Conservation (phyloP, 176 grass and related monocot species). For the Alloteropsis semialata region DNA sequence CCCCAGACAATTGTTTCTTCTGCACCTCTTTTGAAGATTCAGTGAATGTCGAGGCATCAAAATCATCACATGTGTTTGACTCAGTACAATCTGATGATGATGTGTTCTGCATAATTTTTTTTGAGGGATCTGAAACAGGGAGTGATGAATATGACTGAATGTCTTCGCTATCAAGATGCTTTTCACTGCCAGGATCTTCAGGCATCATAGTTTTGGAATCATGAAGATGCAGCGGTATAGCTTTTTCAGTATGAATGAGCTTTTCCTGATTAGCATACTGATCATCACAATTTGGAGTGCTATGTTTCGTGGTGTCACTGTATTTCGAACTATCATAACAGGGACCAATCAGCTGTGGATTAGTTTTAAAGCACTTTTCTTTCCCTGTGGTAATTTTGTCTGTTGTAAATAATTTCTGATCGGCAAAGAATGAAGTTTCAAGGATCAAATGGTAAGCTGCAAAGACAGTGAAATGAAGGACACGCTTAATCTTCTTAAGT, state of each 20-base stretch:
- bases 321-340: conserved; percentile 32
- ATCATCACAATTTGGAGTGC: conserved; percentile 25
- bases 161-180: neutral
- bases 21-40: conserved; percentile 7
- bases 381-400: conserved; percentile 47
- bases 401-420: conserved; percentile 70
- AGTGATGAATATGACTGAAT: conserved; percentile 9
- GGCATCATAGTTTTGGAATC: conserved; percentile 25
- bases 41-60: conserved; percentile 15
- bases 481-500: conserved; percentile 87
- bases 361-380: conserved; percentile 32
- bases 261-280: conserved; percentile 40
- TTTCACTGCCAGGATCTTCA: conserved; percentile 16
- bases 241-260: conserved; percentile 9
- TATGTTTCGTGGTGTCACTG: conserved; percentile 13
- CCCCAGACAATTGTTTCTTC: conserved; percentile 8
- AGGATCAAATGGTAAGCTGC: conserved; percentile 94
- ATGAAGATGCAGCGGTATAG: neutral
- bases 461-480: conserved; percentile 88
- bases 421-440: conserved; percentile 87
- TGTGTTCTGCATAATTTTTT: neutral
- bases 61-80: conserved; percentile 29
- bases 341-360: conserved; percentile 13
- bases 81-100: conserved; percentile 26
- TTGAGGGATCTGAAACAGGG: conserved; percentile 6